phyloP scores from a whole-genome alignment of 176 grass and related monocot genomes.

The Oryza punctata region DNA sequence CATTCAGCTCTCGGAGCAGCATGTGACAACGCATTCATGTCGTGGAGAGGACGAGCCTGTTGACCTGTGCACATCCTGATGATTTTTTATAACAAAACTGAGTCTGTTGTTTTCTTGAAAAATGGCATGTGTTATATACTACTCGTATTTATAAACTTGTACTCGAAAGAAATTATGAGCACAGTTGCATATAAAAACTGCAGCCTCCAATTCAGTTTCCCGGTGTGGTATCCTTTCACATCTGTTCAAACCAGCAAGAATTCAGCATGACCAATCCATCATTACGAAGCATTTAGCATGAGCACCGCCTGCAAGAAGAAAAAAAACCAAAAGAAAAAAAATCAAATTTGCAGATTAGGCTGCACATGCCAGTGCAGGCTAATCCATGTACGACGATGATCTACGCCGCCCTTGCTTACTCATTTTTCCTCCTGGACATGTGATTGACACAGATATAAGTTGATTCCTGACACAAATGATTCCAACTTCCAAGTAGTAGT shows the following conservation, averaged over 20 bases:
- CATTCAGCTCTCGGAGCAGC: neutral
- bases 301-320: neutral
- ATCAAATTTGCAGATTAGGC: neutral
- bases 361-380: slow-evolving; percentile 8
- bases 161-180: neutral
- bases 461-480: neutral
- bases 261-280: neutral
- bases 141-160: neutral
- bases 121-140: neutral
- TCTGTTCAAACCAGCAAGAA: slow-evolving; percentile 21
- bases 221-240: slow-evolving; percentile 34
- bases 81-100: neutral
- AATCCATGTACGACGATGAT: slow-evolving; percentile 9
- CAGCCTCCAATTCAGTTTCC: neutral
- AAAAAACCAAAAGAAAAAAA: neutral
- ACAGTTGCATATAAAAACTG: neutral
- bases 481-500: neutral
- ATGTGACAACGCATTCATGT: slow-evolving; percentile 22
- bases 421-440: neutral
- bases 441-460: neutral
- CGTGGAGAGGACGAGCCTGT: neutral
- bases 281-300: neutral
- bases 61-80: neutral
- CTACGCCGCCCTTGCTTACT: neutral
- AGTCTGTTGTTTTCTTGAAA: neutral